Conservation (phyloP, 306 rosid genomes). For the Fragaria iinumae region DNA sequence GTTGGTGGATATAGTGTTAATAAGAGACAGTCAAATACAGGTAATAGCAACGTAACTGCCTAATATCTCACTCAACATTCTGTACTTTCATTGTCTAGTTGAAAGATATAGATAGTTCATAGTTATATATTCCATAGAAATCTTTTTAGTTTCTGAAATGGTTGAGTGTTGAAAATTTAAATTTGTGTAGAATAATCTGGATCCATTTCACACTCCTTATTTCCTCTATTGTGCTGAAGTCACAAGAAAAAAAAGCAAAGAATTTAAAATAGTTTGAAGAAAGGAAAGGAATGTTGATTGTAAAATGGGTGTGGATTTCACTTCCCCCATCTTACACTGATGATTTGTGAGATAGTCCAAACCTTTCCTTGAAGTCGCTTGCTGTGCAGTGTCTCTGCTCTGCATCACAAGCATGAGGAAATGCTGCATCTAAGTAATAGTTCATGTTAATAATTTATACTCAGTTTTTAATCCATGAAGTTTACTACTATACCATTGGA, state of each 20-base stretch:
- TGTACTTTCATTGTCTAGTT: not conserved
- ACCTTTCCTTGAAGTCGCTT: not conserved
- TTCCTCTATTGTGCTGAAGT: not conserved
- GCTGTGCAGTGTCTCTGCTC: not conserved
- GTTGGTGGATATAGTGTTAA: conserved; percentile 93
- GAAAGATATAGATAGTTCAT: not conserved
- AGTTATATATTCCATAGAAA: not conserved
- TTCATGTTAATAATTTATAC: not conserved
- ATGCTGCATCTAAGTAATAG: not conserved
- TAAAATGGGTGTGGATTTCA: not conserved
- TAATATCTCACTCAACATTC: conserved; percentile 24
- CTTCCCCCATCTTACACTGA: not conserved
- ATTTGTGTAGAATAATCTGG: not conserved
- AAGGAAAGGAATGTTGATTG: not conserved
- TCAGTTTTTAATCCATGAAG: not conserved
- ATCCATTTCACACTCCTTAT: not conserved
- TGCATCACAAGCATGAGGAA: too few relatives aligned
- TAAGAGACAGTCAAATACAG: conserved; percentile 96
- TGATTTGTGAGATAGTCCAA: not conserved
- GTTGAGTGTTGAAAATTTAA: not conserved
- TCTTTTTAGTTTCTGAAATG: not conserved
- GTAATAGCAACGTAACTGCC: conserved; percentile 46
- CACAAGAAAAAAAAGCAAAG: not conserved
- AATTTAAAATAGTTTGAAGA: not conserved
- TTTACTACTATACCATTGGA: not conserved